A percentile compares a stretch with the other conserved stretches of the same genome.
Conservation (phyloP, 768 basidiomycete genomes). For the Postia placenta region DNA sequence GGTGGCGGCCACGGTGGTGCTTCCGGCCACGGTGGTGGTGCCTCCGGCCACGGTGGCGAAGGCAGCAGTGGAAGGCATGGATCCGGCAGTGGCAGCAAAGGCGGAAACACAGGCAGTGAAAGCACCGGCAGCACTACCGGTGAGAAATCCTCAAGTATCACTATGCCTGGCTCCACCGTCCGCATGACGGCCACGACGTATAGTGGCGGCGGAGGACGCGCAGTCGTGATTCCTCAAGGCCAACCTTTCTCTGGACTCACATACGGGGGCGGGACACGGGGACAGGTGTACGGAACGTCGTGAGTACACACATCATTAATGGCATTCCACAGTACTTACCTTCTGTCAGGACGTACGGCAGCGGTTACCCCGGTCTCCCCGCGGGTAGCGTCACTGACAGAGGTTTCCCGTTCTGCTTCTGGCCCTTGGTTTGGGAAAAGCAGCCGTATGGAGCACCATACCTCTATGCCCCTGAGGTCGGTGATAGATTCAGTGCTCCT, state of each 20-base stretch:
- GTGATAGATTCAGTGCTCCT: too few relatives aligned
- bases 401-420: conserved; percentile 60
- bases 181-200: conserved; percentile 20
- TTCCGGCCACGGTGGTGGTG: too few relatives aligned
- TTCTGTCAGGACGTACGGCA: conserved; percentile 44
- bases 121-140: conserved; percentile 6
- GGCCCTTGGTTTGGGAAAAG: conserved; percentile 52
- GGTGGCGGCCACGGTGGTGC: conserved; percentile 15
- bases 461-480: conserved; percentile 37
- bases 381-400: conserved; percentile 42
- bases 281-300: conserved; percentile 7
- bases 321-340: neutral
- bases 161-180: conserved; percentile 18
- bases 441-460: conserved; percentile 27
- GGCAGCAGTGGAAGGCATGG: conserved; percentile 15
- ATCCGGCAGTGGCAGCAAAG: conserved; percentile 8
- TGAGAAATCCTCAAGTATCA: conserved; percentile 7
- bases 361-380: conserved; percentile 50
- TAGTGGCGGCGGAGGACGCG: conserved; percentile 20
- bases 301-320: neutral
- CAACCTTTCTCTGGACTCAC: conserved; percentile 29
- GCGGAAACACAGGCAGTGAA: conserved; percentile 5
- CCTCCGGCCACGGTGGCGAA: neutral
- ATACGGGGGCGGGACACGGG: conserved; percentile 46
- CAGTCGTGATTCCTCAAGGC: conserved; percentile 20